phyloP scores from a whole-genome alignment of 495 filamentous ascomycete genomes.

The Cercophora sp. region DNA sequence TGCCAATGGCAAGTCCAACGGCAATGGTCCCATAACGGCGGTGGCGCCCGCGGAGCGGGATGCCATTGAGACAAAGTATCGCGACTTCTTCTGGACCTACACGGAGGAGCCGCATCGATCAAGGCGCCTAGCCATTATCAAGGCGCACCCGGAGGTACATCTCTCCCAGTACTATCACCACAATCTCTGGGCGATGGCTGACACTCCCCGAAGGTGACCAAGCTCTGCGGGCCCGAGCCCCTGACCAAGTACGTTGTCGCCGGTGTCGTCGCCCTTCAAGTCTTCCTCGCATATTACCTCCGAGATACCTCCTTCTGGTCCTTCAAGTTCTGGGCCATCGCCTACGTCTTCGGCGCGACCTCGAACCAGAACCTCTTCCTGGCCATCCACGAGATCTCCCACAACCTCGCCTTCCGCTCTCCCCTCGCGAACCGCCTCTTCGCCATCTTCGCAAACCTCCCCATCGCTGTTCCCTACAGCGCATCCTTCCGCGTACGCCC shows the following conservation, averaged over 20 bases:
- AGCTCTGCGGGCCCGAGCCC: conserved; percentile 95
- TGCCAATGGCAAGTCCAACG: conserved; percentile 18
- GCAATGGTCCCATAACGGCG: conserved; percentile 2
- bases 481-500: conserved; percentile 79
- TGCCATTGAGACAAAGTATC: conserved; percentile 39
- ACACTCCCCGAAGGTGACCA: conserved; percentile 65
- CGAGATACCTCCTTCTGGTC: conserved; percentile 77
- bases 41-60: conserved; percentile 17
- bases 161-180: background rate
- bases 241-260: conserved; percentile 91
- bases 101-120: conserved; percentile 97
- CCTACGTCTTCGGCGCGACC: conserved; percentile 92
- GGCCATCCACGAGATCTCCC: conserved; percentile 97
- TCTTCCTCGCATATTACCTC: conserved; percentile 74
- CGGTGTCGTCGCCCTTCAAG: conserved; percentile 76
- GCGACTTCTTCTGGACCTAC: conserved; percentile 84
- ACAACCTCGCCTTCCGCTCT: conserved; percentile 91
- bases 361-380: conserved; percentile 98
- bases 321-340: conserved; percentile 75
- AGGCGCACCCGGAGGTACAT: conserved; percentile 90
- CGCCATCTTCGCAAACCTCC: conserved; percentile 90
- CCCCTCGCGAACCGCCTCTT: conserved; percentile 79
- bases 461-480: conserved; percentile 93
- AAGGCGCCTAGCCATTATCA: conserved; percentile 88
- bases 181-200: conserved; percentile 6